Evolutionary conservation across 129 eudicot genomes (phyloP).

Genomic region (Chrysanthemum seticuspe): DNA sequence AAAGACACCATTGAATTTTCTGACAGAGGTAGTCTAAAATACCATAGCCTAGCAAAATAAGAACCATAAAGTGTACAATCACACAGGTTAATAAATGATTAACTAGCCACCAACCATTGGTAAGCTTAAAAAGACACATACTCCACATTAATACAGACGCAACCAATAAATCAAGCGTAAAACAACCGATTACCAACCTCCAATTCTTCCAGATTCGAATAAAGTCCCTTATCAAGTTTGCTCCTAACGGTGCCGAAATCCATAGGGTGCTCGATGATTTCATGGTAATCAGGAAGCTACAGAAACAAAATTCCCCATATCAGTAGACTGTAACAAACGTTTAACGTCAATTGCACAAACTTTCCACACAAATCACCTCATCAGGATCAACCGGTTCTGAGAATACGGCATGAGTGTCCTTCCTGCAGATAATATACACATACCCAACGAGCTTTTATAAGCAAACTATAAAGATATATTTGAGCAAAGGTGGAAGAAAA

Average conservation of each 20-base stretch:
- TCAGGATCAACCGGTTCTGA: slow-evolving; percentile 89
- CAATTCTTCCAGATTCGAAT: slow-evolving; percentile 66
- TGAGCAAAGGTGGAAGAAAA: slow-evolving; percentile 35
- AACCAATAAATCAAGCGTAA: slow-evolving; percentile 10
- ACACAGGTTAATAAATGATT: background rate
- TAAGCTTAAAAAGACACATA: background rate
- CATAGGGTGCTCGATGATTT: slow-evolving; percentile 82
- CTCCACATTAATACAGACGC: slow-evolving; percentile 5
- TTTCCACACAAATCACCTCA: slow-evolving; percentile 53
- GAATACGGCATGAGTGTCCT: slow-evolving; percentile 90
- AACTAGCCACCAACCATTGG: slow-evolving; percentile 39
- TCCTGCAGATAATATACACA: slow-evolving; percentile 51
- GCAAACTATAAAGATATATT: slow-evolving; percentile 27
- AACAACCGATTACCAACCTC: slow-evolving; percentile 56
- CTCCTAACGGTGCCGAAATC: slow-evolving; percentile 85
- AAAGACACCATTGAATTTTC: background rate
- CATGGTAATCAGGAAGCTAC: slow-evolving; percentile 93
- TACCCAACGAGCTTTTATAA: slow-evolving; percentile 11
- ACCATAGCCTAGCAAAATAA: background rate
- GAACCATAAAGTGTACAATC: slow-evolving; percentile 1
- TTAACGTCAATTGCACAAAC: slow-evolving; percentile 15
- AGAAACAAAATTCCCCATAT: slow-evolving; percentile 31
- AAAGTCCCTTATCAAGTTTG: slow-evolving; percentile 68
- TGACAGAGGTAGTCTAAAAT: background rate
- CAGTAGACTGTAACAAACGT: slow-evolving; percentile 26